Base-by-base conservation (phyloP, 2,329 filamentous ascomycete genomes). In the Paracamarosporium sp. region DNA sequence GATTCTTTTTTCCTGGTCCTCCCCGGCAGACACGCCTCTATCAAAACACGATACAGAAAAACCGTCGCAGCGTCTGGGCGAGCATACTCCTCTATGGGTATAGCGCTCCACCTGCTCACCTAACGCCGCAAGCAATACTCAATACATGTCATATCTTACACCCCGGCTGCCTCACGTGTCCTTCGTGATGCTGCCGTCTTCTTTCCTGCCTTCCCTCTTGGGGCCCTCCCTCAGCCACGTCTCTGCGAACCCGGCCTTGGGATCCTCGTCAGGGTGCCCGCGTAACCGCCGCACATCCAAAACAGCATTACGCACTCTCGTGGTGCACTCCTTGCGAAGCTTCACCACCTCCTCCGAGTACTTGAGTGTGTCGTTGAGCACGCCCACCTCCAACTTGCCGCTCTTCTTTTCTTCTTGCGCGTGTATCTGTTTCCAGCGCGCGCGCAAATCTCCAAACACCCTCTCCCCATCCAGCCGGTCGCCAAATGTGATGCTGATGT, bases 241-340 rank as follows among this genome's bases (percentile, higher is more conserved):
- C 76, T 94, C 91, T 0, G 90, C 92, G 27, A 93, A 78, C 8
- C 88, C 90, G 46, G 88, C 85, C 64, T 90, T 88, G 0, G 90
- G 88, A 66, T 96, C 91, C 65, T 96, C 90, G 58, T 96, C 92
- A 0, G 90, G 85, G 60, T 90, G 86, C 1, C 93, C 93, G 56
- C 90, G 80, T 43, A 83, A 83, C 62, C 86, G 83, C 60, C 94
- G 85, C 22, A 98, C 83, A 68, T 92, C 91, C 50, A 94, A 78
- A 2, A 99, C 89, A 73, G 96, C 90, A 54, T 90, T 84, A 47
- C 95, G 84, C 31, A 98, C 86, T 57, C 89, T 85, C 74, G 84
- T 83, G 1, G 94, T 92, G 47, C 94, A 92, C 75, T 97, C 92
- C 53, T 90, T 87, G 57, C 95, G 83, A 61, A 96, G 80, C 64